Conservation (phyloP, 305 asterid genomes). For the Petunia hybrid region DNA sequence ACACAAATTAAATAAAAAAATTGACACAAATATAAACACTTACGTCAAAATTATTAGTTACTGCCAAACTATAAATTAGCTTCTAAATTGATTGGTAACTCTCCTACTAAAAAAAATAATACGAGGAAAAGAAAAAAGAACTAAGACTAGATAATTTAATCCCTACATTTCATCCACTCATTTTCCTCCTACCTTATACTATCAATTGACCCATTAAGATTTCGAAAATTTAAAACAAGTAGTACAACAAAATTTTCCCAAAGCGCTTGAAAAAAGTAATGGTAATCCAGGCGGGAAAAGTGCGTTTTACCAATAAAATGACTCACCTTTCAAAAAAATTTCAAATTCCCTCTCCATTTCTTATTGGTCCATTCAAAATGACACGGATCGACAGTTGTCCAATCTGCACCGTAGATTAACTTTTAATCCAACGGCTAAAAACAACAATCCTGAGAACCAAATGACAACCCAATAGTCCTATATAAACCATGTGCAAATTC, state of each 20-base stretch:
- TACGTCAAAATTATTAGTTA: too few species aligned
- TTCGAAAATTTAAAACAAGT: too few species aligned
- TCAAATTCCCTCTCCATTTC: slow-evolving; percentile 35
- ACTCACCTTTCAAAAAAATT: slow-evolving; percentile 11
- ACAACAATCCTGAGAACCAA: background rate
- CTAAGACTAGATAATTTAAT: too few species aligned
- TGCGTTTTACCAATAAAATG: background rate
- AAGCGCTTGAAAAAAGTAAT: background rate
- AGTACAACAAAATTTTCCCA: background rate
- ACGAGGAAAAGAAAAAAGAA: too few species aligned
- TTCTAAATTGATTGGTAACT: too few species aligned
- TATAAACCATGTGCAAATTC: background rate
- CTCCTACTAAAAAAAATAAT: too few species aligned
- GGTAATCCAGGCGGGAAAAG: slow-evolving; percentile 44
- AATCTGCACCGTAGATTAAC: slow-evolving; percentile 36
- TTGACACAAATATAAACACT: too few species aligned
- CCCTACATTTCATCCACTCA: too few species aligned
- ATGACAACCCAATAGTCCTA: background rate
- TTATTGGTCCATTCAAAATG: slow-evolving; percentile 48
- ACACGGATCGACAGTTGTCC: slow-evolving; percentile 39
- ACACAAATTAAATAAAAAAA: too few species aligned
- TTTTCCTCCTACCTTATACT: too few species aligned
- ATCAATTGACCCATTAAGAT: too few species aligned
- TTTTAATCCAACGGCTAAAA: slow-evolving; percentile 49
- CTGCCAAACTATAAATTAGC: too few species aligned